Conservation (phyloP, 2,329 filamentous ascomycete genomes). For the Cordyceps militaris region DNA sequence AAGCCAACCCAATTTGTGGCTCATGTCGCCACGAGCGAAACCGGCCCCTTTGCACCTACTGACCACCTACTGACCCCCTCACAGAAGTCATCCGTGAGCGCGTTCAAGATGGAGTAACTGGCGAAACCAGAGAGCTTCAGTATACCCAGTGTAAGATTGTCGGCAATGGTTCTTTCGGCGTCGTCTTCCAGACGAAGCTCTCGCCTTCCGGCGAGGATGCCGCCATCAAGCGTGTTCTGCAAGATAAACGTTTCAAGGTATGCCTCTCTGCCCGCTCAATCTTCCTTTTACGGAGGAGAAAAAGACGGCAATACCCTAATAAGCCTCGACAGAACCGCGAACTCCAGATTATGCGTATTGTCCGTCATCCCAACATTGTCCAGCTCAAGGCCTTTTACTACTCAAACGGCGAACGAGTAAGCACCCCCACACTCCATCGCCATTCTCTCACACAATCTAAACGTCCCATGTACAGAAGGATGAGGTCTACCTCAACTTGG, state of each 20-base stretch:
- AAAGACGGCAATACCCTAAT: slow-evolving; percentile 16
- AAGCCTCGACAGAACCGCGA: slow-evolving; percentile 77
- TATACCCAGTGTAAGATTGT: slow-evolving; percentile 99
- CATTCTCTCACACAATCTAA: neutral
- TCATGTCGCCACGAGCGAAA: neutral
- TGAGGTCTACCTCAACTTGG: slow-evolving; percentile 96
- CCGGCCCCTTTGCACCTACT: slow-evolving; percentile 15
- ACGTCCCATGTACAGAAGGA: slow-evolving; percentile 59
- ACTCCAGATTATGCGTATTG: slow-evolving; percentile 98
- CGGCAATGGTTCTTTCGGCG: slow-evolving; percentile 96
- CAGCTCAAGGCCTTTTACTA: slow-evolving; percentile 99
- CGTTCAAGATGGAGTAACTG: slow-evolving; percentile 95
- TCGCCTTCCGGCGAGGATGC: slow-evolving; percentile 97
- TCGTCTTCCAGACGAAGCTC: slow-evolving; percentile 98
- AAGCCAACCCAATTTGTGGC: slow-evolving; percentile 29
- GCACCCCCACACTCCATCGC: slow-evolving; percentile 18
- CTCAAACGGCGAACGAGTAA: slow-evolving; percentile 94
- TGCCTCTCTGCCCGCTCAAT: slow-evolving; percentile 19
- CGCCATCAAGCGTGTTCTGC: slow-evolving; percentile 96
- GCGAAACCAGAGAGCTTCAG: slow-evolving; percentile 92
- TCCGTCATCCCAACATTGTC: slow-evolving; percentile 97
- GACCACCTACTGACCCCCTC: slow-evolving; percentile 23
- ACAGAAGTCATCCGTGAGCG: slow-evolving; percentile 96
- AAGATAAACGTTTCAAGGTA: slow-evolving; percentile 99
- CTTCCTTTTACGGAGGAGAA: neutral